Evolutionary conservation across 768 basidiomycete species (phyloP).

Genomic region (Nidularia pulvinata): DNA sequence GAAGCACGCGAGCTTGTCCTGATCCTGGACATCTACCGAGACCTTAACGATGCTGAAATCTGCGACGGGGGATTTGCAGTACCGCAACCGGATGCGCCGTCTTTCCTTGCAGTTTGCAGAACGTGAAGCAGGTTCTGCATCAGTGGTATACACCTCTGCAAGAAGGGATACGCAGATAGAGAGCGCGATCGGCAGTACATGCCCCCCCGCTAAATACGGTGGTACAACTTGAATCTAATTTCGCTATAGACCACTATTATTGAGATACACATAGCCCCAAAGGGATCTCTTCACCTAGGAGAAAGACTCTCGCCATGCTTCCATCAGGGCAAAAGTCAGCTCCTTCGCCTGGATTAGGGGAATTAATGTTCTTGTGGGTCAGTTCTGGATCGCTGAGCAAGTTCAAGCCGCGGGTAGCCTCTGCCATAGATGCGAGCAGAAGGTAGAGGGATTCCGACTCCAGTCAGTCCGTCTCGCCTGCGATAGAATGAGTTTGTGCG

Average conservation of each 20-base stretch:
- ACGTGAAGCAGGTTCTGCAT: conserved; percentile 7
- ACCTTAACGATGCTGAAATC: conserved; percentile 44
- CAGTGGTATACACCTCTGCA: conserved; percentile 38
- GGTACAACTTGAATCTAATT: conserved; percentile 20
- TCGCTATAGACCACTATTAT: conserved; percentile 33
- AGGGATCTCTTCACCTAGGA: conserved; percentile 21
- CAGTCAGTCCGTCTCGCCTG: conserved; percentile 32
- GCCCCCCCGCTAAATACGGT: conserved; percentile 27
- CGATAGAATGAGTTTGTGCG: background rate
- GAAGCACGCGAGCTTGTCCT: conserved; percentile 34
- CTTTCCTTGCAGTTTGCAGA: conserved; percentile 10
- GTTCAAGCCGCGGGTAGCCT: conserved; percentile 12
- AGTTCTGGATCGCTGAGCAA: conserved; percentile 17
- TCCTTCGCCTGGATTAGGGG: conserved; percentile 16
- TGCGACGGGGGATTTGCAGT: conserved; percentile 35
- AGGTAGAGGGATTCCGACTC: conserved; percentile 28
- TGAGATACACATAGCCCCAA: background rate
- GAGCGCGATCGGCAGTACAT: conserved; percentile 26
- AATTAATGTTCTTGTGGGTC: conserved; percentile 20
- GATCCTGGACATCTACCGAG: conserved; percentile 21
- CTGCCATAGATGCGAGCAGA: conserved; percentile 21
- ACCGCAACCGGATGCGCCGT: conserved; percentile 29
- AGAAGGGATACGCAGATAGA: conserved; percentile 30
- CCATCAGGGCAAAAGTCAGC: conserved; percentile 18
- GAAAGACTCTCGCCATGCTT: conserved; percentile 16